Base-by-base conservation (phyloP, 1,139 yeast species). In the Candida tropicalis region DNA sequence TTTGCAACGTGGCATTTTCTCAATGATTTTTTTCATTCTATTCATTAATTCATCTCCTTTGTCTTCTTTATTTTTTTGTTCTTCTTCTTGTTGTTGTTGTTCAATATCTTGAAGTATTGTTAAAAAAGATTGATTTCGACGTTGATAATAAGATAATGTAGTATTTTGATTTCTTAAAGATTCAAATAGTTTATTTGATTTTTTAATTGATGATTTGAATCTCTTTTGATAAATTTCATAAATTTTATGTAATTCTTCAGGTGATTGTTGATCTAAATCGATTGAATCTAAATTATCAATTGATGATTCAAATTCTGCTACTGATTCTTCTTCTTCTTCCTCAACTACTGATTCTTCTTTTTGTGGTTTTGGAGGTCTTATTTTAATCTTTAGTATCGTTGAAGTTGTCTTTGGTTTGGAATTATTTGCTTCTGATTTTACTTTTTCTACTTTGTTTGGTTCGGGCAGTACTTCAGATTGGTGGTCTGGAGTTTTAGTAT, bases 91-190 rank as follows among this genome's bases (percentile, higher is more conserved):
- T 10, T 34, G 40, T 11, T 33, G 36, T 4, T 48, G 49, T 24
- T 56, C 68, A 12, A 57, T 40, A 27, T 62, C 60, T 4, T 51
- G 55, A 17, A 73, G 48, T 8, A 70, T 41, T 28, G 66, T 68
- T 20, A 73, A 51, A 18, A 73, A 35, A 0, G 75, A 73, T 42
- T 69, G 65, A 48, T 70, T 71, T 43, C 75, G 57, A 39, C 77
- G 56, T 38, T 68, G 64, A 44, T 63, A 70, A 47, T 60, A 66
- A 32, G 60, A 50, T 26, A 73, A 50, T 2, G 75, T 56, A 37
- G 66, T 65, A 25, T 76, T 53, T 47, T 67, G 74, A 16, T 64
- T 55, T 42, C 56, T 54, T 50, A 72, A 76, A 7, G 57, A 52
- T 27, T 61, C 55, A 49, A 63, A 66, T 16, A 73, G 53, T 34